Evolutionary conservation across 345 rosid genomes (phyloP), one percentile per base, ranked within the genome.

Genomic region (Balakata baccata): DNA sequence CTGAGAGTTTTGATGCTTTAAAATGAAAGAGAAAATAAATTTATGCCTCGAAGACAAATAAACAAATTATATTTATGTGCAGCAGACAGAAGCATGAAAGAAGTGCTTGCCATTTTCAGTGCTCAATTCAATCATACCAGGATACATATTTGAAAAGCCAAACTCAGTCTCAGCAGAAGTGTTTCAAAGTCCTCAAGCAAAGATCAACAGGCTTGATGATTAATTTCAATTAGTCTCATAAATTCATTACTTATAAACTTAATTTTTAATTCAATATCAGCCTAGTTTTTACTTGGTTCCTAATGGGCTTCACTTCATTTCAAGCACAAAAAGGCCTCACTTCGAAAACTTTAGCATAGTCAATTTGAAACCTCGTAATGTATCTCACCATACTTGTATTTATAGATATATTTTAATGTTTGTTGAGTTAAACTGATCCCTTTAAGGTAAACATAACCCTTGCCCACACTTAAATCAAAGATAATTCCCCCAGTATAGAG

Each of bases 401-500:
- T 62, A 34, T n/a, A 45, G 5, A 7, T 37, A 10, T 43, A 20
- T 7, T 9, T 5, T 3, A 66, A 25, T 12, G 39, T 49, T 47
- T 47, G 38, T 3, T 47, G n/a, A 2, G 69, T 25, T 25, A 47
- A 11, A 46, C 11, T 18, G 13, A 41, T 51, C 68, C 5, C 9
- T 9, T 9, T 46, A 37, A 46, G 18, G 11, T 20, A 37, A 65
- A 41, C 11, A 41, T n/a, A 45, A 37, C 53, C 23, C 37, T 45
- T 20, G 29, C 37, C 18, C 45, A 46, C 58, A 11, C 67, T 54
- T 2, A 39, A 74, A 69, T 41, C 47, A 69, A 45, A 61, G n/a
- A 60, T 64, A 66, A 49, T 54, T 34, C 56, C n/a, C 14, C 37
- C 45, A 18, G 7, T 37, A 68, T n/a, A 69, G 45, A 63, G 59